Percentiles rank a stretch among this genome's conserved stretches.
phyloP scores from a whole-genome alignment of 2,329 filamentous ascomycete genomes.

The Neonectria magnoliae region DNA sequence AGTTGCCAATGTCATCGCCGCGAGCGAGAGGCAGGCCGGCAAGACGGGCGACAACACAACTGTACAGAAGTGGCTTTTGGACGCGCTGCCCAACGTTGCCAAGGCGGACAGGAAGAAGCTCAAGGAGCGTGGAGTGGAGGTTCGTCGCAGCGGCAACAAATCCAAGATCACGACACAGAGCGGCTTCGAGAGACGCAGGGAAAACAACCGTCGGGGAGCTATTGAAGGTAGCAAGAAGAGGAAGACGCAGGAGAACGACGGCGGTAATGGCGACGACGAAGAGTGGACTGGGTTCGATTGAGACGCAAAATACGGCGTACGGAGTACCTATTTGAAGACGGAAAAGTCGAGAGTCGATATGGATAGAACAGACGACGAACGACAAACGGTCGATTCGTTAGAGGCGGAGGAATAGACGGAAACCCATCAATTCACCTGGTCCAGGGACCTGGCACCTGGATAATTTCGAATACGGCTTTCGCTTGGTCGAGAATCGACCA shows the following conservation, averaged over 20 bases:
- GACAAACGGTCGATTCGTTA: neutral
- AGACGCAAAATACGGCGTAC: neutral
- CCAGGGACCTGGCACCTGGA: neutral
- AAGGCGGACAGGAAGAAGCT: constrained; percentile 87
- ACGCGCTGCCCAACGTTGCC: constrained; percentile 82
- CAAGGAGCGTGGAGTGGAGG: constrained; percentile 84
- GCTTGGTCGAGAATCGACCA: neutral
- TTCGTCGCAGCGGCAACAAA: constrained; percentile 59
- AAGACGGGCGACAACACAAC: constrained; percentile 63
- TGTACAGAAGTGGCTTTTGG: constrained; percentile 86
- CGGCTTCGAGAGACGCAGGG: constrained; percentile 75
- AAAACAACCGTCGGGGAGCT: constrained; percentile 73
- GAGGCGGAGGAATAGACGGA: neutral
- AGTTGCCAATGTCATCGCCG: constrained; percentile 91
- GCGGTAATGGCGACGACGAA: constrained; percentile 42
- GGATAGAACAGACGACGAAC: neutral
- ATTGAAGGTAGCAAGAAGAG: constrained; percentile 70
- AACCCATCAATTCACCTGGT: neutral
- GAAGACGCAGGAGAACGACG: constrained; percentile 49
- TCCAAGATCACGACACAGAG: constrained; percentile 85
- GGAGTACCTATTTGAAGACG: neutral
- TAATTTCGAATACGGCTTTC: neutral
- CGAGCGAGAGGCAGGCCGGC: constrained; percentile 77
- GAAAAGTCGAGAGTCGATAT: neutral
- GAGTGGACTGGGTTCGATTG: constrained; percentile 61